Conservation (phyloP, 805 yeast species). For the Clavispora fructus region DNA sequence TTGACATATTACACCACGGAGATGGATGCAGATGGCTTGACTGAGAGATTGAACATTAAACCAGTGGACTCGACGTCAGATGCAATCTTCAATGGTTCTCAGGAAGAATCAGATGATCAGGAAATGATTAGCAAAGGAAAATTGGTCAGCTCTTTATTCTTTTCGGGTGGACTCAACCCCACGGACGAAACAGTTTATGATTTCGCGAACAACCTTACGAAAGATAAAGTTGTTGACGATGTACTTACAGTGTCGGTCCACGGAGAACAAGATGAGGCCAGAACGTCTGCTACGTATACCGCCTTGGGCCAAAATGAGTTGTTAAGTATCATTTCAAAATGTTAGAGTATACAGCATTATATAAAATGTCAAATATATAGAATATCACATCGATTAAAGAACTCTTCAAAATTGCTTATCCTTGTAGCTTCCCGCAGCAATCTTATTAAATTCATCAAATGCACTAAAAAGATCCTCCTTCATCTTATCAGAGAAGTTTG, state of each 20-base stretch:
- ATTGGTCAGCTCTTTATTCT: conserved; percentile 40
- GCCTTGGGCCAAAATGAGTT: conserved; percentile 69
- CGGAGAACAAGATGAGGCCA: conserved; percentile 38
- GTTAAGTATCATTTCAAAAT: conserved; percentile 43
- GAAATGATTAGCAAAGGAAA: neutral
- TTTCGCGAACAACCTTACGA: conserved; percentile 40
- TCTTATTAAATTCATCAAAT: conserved; percentile 49
- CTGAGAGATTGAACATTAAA: conserved; percentile 22
- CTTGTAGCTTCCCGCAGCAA: conserved; percentile 50
- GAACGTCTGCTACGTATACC: conserved; percentile 57
- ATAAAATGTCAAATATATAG: neutral
- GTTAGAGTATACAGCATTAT: neutral
- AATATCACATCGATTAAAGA: neutral
- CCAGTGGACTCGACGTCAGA: conserved; percentile 11
- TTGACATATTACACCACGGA: conserved; percentile 29
- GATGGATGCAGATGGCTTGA: conserved; percentile 13
- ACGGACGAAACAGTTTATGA: conserved; percentile 66
- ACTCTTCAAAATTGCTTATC: conserved; percentile 31
- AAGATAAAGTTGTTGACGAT: conserved; percentile 33
- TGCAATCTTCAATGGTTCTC: conserved; percentile 1
- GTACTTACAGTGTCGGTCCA: conserved; percentile 54
- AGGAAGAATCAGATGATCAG: neutral
- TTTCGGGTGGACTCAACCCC: conserved; percentile 63
- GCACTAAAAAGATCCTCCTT: conserved; percentile 34
- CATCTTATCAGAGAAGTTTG: conserved; percentile 38